A percentile compares a stretch with the other conserved stretches of the same genome.
Evolutionary conservation across 2,329 filamentous ascomycete genomes (phyloP).

Genomic region (Paraconiothyrium sp.): DNA sequence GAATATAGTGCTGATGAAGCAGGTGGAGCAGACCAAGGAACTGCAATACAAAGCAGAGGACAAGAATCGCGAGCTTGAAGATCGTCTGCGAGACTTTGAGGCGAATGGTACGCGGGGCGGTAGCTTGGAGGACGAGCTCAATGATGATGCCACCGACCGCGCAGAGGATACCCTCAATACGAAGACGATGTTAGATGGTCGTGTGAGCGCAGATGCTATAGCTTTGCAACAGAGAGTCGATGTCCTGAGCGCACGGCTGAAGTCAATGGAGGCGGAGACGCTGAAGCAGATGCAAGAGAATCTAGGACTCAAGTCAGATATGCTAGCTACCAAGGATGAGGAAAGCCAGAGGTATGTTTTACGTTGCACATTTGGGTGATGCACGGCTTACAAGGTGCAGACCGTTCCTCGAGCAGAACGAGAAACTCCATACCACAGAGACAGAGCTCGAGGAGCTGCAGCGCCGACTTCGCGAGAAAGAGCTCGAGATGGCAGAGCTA

Average conservation of each 20-base stretch:
- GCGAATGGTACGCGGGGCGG: conserved; percentile 42
- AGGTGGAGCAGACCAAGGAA: conserved; percentile 58
- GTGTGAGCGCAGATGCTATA: conserved; percentile 45
- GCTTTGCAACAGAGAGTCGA: conserved; percentile 54
- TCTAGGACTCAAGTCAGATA: conserved; percentile 48
- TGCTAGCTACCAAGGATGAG: conserved; percentile 48
- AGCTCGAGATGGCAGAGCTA: conserved; percentile 47
- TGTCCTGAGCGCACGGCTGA: conserved; percentile 46
- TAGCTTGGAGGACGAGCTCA: conserved; percentile 54
- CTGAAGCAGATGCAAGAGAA: conserved; percentile 55
- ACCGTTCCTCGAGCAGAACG: conserved; percentile 51
- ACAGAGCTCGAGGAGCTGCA: conserved; percentile 48
- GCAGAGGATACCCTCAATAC: conserved; percentile 34
- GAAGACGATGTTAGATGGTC: conserved; percentile 30
- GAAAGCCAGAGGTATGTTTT: conserved; percentile 40
- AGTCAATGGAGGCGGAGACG: conserved; percentile 51
- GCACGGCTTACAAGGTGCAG: conserved; percentile 18
- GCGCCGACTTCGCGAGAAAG: conserved; percentile 45
- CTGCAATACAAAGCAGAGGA: conserved; percentile 59
- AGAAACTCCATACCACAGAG: conserved; percentile 48
- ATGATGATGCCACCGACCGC: conserved; percentile 39
- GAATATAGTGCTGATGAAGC: conserved; percentile 56
- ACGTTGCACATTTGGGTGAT: not conserved
- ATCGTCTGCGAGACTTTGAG: conserved; percentile 55
- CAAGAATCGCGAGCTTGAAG: conserved; percentile 57